Percentiles rank a stretch among this genome's conserved stretches.
Evolutionary conservation across 2,329 filamentous ascomycete species (phyloP).

Genomic region (Echinosphaeria canescens): DNA sequence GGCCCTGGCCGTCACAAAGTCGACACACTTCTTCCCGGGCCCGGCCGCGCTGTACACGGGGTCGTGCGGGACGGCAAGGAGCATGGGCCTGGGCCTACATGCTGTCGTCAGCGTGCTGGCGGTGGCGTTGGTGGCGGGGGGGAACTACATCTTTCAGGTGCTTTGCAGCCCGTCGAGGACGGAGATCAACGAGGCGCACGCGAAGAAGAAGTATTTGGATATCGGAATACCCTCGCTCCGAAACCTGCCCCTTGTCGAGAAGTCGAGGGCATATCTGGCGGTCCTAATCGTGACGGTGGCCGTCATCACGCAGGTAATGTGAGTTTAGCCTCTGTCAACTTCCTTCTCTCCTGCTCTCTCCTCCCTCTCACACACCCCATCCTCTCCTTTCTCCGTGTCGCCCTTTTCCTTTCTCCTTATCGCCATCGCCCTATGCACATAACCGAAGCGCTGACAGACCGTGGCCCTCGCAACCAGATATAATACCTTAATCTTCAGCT

Average conservation of each 20-base stretch:
- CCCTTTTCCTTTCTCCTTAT: too few relatives aligned
- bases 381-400: background rate
- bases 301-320: conserved; percentile 26
- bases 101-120: conserved; percentile 20
- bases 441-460: background rate
- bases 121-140: conserved; percentile 20
- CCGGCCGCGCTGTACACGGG: conserved; percentile 16
- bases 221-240: conserved; percentile 29
- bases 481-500: conserved; percentile 26
- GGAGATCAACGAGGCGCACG: conserved; percentile 24
- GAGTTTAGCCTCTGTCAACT: conserved; percentile 5
- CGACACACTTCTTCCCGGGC: conserved; percentile 11
- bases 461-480: conserved; percentile 13
- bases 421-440: too few relatives aligned
- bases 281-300: conserved; percentile 17
- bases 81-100: conserved; percentile 18
- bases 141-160: conserved; percentile 31
- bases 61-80: conserved; percentile 13
- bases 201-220: conserved; percentile 23
- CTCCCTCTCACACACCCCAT: background rate
- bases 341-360: background rate
- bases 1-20: conserved; percentile 11
- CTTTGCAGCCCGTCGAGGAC: conserved; percentile 27
- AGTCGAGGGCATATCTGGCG: conserved; percentile 16
- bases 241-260: conserved; percentile 21